A percentile compares a stretch with the other conserved stretches of the same genome.
Conservation (phyloP, 257 asterid species). For the Solanum pimpinellifolium region DNA sequence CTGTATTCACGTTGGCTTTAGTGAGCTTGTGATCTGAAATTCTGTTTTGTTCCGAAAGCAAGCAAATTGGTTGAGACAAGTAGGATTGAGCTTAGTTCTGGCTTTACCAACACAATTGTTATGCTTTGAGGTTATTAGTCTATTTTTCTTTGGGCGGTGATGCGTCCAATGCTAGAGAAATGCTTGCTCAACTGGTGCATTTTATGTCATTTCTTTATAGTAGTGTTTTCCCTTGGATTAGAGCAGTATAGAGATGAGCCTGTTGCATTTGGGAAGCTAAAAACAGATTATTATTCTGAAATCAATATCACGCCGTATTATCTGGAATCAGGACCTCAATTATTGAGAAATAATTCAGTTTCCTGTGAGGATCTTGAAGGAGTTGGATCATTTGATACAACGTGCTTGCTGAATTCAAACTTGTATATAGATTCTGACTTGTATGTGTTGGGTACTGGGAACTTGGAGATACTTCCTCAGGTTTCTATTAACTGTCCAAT, state of each 20-base stretch:
- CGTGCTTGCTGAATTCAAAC: slow-evolving; percentile 59
- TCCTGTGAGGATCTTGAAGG: slow-evolving; percentile 91
- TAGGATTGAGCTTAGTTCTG: neutral
- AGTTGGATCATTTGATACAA: slow-evolving; percentile 73
- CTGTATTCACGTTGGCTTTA: neutral
- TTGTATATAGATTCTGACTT: slow-evolving; percentile 32
- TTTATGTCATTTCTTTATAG: slow-evolving; percentile 35
- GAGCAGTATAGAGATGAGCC: slow-evolving; percentile 19
- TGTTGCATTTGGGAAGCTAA: slow-evolving; percentile 12
- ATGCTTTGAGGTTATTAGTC: slow-evolving; percentile 20
- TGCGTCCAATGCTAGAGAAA: slow-evolving; percentile 39
- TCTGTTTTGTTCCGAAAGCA: neutral
- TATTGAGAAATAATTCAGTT: slow-evolving; percentile 15
- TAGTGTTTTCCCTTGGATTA: slow-evolving; percentile 22
- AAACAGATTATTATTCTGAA: slow-evolving; percentile 11
- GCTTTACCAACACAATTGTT: neutral
- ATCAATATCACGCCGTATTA: neutral
- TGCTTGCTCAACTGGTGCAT: slow-evolving; percentile 49
- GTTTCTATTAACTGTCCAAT: slow-evolving; percentile 59
- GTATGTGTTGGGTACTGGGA: slow-evolving; percentile 60
- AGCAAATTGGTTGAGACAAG: neutral
- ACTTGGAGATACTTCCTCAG: slow-evolving; percentile 73
- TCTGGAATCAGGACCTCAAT: slow-evolving; percentile 10
- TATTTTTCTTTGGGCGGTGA: slow-evolving; percentile 30
- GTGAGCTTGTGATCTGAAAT: neutral